Conservation (phyloP, 306 rosid species). For the Canavalia gladiata region DNA sequence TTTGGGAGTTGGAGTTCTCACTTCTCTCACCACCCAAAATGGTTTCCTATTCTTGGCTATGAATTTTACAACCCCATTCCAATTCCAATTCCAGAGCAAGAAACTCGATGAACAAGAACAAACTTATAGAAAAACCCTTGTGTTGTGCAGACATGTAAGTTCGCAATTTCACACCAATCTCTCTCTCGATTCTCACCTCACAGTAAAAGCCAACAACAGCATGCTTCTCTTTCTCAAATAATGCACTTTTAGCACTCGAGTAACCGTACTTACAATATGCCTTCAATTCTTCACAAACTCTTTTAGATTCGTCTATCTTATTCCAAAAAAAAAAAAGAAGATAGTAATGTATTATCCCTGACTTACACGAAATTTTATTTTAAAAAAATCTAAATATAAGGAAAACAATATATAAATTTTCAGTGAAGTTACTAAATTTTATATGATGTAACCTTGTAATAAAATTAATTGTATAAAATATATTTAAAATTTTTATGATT, state of each 20-base stretch:
- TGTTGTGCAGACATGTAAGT: slow-evolving; percentile 41
- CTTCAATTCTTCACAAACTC: not conserved
- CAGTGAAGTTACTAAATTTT: slow-evolving; percentile 2
- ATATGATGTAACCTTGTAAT: not conserved
- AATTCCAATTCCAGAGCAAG: slow-evolving; percentile 37
- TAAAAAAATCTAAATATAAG: not conserved
- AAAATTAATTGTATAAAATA: not conserved
- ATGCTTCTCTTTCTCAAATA: not conserved
- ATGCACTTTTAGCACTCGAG: not conserved
- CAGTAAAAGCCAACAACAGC: slow-evolving; percentile 15
- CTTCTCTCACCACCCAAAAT: slow-evolving; percentile 1
- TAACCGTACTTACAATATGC: not conserved
- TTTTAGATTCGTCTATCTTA: not conserved
- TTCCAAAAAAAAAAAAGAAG: not conserved
- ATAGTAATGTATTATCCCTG: not conserved
- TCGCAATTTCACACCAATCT: not conserved
- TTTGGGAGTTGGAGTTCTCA: not conserved
- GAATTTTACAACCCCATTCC: slow-evolving; percentile 43
- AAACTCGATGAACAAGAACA: slow-evolving; percentile 50
- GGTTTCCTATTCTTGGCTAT: not conserved
- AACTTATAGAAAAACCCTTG: slow-evolving; percentile 38
- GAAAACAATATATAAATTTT: not conserved
- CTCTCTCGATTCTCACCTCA: slow-evolving; percentile 26
- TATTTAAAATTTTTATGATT: not conserved
- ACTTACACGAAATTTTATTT: not conserved